Conservation (phyloP, 2,329 filamentous ascomycete genomes). For the Sarocladium oryzae region DNA sequence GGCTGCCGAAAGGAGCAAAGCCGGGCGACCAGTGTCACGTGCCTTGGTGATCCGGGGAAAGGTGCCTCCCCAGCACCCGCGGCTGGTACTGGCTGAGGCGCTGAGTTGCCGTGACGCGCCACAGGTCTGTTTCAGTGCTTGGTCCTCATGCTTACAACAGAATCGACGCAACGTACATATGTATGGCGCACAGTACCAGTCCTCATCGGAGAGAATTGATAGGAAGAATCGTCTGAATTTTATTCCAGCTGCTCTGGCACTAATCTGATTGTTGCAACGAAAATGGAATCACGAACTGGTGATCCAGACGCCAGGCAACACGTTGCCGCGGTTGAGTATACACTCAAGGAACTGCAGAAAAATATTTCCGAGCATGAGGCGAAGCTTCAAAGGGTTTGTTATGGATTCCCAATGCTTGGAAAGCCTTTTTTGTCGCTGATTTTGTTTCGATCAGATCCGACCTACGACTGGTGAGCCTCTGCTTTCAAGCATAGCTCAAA, state of each 20-base stretch:
- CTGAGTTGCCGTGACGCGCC: neutral
- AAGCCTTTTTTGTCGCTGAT: slow-evolving; percentile 3
- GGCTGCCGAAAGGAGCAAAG: slow-evolving; percentile 1
- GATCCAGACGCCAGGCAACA: slow-evolving; percentile 6
- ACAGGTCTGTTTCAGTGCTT: neutral
- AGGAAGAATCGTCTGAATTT: neutral
- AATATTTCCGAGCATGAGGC: slow-evolving; percentile 48
- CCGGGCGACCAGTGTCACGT: slow-evolving; percentile 2
- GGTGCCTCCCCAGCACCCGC: neutral
- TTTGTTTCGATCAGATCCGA: slow-evolving; percentile 19
- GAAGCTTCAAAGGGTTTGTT: slow-evolving; percentile 38
- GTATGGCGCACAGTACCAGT: too few relatives aligned
- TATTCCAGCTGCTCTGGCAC: too few relatives aligned
- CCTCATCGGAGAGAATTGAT: neutral
- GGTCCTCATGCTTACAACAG: neutral
- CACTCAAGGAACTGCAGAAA: slow-evolving; percentile 59
- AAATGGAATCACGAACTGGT: neutral
- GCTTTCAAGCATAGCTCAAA: slow-evolving; percentile 24
- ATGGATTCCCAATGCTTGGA: too few relatives aligned
- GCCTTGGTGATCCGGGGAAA: slow-evolving; percentile 7
- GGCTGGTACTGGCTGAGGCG: neutral
- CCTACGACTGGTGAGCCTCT: slow-evolving; percentile 17
- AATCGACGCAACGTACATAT: too few relatives aligned
- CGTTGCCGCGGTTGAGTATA: slow-evolving; percentile 46
- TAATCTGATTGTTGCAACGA: neutral